Evolutionary conservation across 345 rosid genomes (phyloP).

Genomic region (Salix dunnii): DNA sequence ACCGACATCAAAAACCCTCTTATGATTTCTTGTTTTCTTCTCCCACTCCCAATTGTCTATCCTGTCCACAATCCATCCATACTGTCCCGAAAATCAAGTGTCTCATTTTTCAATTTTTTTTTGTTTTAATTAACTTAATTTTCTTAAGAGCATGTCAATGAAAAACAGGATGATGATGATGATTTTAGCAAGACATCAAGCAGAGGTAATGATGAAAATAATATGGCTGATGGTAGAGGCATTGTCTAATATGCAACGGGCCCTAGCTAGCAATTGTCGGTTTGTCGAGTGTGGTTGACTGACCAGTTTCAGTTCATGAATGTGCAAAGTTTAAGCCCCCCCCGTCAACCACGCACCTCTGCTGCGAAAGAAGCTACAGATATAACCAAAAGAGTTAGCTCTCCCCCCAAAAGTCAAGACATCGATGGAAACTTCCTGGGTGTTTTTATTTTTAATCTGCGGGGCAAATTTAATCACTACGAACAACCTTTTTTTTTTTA

Average conservation of each 20-base stretch:
- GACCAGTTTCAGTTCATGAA: neutral
- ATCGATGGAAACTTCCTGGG: neutral
- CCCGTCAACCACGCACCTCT: neutral
- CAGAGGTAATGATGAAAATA: too few species aligned
- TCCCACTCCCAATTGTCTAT: too few species aligned
- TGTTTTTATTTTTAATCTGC: too few species aligned
- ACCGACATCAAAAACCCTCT: too few species aligned
- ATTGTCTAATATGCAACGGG: neutral
- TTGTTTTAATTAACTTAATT: neutral
- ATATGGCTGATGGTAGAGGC: neutral
- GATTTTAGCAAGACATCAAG: too few species aligned
- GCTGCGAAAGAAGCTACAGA: neutral
- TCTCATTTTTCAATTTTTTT: neutral
- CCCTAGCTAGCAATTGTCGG: neutral
- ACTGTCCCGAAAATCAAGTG: too few species aligned
- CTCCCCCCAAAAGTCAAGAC: neutral
- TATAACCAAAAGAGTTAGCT: neutral
- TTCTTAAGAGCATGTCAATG: neutral
- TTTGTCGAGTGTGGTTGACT: neutral
- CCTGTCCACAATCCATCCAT: too few species aligned
- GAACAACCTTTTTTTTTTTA: too few species aligned
- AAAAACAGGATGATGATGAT: neutral
- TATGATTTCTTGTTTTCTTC: too few species aligned
- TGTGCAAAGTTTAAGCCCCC: neutral
- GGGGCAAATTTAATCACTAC: neutral